A percentile compares a stretch with the other conserved stretches of the same genome.
phyloP scores from a whole-genome alignment of 2,329 filamentous ascomycete genomes.

The Aspergillus puulaauensis region DNA sequence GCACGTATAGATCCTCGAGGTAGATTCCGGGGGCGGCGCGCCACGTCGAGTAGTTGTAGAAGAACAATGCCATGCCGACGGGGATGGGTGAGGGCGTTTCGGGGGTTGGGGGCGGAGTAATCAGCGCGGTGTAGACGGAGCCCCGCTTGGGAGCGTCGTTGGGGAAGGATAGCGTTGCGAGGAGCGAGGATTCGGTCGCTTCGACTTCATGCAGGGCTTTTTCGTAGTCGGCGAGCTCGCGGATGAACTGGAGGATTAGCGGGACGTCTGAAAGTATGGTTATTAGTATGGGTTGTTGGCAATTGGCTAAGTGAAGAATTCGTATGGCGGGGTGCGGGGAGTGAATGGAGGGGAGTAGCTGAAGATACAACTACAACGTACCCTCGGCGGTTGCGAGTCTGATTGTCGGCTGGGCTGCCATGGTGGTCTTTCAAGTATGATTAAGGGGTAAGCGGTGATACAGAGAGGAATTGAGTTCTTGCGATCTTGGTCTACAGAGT shows the following conservation, averaged over 20 bases:
- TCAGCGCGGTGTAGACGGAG: constrained; percentile 73
- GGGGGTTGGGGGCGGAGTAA: constrained; percentile 54
- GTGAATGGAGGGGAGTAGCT: neutral
- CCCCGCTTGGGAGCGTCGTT: constrained; percentile 47
- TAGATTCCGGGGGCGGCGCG: constrained; percentile 83
- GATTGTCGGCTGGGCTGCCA: constrained; percentile 39
- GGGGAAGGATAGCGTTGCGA: constrained; percentile 76
- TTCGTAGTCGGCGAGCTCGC: constrained; percentile 85
- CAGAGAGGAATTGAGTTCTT: neutral
- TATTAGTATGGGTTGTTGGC: constrained; percentile 10
- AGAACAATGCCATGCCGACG: constrained; percentile 85
- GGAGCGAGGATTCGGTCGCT: constrained; percentile 73
- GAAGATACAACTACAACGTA: constrained; percentile 19
- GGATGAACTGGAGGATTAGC: constrained; percentile 77
- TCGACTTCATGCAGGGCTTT: constrained; percentile 71
- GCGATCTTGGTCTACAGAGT: neutral
- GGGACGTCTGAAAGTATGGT: constrained; percentile 64
- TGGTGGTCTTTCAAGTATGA: constrained; percentile 14
- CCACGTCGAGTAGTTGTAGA: constrained; percentile 97
- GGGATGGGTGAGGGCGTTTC: constrained; percentile 37
- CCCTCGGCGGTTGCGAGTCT: constrained; percentile 43
- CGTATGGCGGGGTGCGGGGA: neutral
- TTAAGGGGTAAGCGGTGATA: neutral
- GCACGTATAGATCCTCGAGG: constrained; percentile 89
- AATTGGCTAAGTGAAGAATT: neutral